A percentile compares a stretch with the other conserved stretches of the same genome.
phyloP scores from a whole-genome alignment of 208 protist species.

The Acanthamoeba divionensis region DNA sequence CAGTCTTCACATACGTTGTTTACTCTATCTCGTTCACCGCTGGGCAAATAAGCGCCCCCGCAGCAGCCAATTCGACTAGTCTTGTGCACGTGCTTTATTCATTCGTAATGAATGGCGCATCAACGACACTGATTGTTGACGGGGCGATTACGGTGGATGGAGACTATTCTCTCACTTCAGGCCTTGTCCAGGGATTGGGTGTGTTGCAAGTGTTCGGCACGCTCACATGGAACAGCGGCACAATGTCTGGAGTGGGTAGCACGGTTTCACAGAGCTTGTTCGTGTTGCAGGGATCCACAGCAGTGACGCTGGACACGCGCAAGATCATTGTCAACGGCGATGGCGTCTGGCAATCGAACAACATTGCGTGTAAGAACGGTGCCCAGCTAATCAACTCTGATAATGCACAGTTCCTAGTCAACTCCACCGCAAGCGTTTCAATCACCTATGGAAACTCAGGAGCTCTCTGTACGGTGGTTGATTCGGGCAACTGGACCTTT shows the following conservation, averaged over 20 bases:
- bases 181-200: conserved; percentile 1
- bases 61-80: background rate
- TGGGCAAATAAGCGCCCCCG: background rate
- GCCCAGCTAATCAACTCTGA: background rate
- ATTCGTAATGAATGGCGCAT: conserved; percentile 3
- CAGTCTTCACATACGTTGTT: background rate
- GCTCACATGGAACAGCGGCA: conserved; percentile 38
- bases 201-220: conserved; percentile 3
- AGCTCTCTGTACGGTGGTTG: background rate
- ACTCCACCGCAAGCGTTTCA: background rate
- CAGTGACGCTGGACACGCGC: background rate
- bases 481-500: background rate
- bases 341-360: conserved; percentile 11
- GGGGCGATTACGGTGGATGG: background rate
- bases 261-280: conserved; percentile 14
- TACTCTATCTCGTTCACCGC: background rate
- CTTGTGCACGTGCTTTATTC: background rate
- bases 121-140: background rate
- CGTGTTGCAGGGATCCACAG: background rate
- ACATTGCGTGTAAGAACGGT: background rate
- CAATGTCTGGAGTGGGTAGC: background rate
- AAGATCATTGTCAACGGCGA: conserved; percentile 1
- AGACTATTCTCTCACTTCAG: conserved; percentile 42
- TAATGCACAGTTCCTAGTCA: background rate
- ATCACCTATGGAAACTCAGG: background rate